phyloP scores from a whole-genome alignment of 1,139 yeast genomes.

The Pichia sp. region DNA sequence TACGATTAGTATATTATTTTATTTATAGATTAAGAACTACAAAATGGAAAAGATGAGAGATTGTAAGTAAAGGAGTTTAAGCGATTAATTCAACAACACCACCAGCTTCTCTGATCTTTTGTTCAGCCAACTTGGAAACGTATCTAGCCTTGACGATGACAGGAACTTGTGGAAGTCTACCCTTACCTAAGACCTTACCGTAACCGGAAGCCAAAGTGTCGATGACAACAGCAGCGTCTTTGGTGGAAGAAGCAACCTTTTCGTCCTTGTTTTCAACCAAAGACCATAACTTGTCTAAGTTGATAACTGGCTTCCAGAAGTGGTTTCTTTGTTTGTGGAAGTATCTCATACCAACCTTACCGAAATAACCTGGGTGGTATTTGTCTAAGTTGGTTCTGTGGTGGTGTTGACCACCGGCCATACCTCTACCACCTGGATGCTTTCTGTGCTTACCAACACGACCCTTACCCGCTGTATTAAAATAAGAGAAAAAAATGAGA shows the following conservation, averaged over 20 bases:
- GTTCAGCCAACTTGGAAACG: constrained; percentile 98
- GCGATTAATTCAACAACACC: constrained; percentile 99
- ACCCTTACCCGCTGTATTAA: constrained; percentile 90
- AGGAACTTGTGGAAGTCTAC: constrained; percentile 96
- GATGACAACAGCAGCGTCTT: constrained; percentile 96
- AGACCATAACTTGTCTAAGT: constrained; percentile 99
- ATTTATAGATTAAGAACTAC: constrained; percentile 4
- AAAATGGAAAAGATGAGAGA: background rate
- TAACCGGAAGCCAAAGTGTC: constrained; percentile 99
- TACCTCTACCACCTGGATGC: constrained; percentile 99
- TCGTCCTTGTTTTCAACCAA: constrained; percentile 95
- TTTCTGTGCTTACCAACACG: constrained; percentile 99
- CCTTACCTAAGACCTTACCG: constrained; percentile 99
- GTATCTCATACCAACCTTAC: constrained; percentile 99
- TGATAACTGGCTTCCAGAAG: constrained; percentile 97
- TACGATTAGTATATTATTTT: constrained; percentile 1
- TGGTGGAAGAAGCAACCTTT: constrained; percentile 79
- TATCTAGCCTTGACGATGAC: constrained; percentile 99
- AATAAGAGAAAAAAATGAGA: constrained; percentile 2
- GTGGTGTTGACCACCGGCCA: constrained; percentile 99
- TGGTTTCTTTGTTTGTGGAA: constrained; percentile 97
- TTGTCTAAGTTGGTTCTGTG: constrained; percentile 99
- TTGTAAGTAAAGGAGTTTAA: constrained; percentile 40
- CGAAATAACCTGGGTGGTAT: constrained; percentile 99
- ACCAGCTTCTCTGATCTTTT: constrained; percentile 99